A percentile compares a stretch with the other conserved stretches of the same genome.
Conservation (phyloP, 2,329 filamentous ascomycete species). For the Pseudogymnoascus sp. region DNA sequence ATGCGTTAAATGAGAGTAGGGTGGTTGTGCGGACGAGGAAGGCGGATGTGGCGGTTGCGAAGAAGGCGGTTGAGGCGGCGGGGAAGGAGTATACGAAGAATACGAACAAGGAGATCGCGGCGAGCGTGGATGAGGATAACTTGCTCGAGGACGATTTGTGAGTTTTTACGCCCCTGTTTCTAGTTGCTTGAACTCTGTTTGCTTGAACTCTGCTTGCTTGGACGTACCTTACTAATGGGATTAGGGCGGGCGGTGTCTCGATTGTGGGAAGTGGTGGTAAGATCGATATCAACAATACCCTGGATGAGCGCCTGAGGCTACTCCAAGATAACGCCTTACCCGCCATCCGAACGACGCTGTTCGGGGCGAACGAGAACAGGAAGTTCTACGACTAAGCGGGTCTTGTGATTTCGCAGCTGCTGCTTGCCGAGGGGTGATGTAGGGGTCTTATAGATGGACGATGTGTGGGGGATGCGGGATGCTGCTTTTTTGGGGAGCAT, state of each 20-base stretch:
- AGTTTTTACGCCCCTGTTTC: conserved; percentile 32
- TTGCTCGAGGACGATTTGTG: conserved; percentile 75
- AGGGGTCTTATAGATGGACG: neutral
- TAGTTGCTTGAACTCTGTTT: neutral
- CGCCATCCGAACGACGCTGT: conserved; percentile 73
- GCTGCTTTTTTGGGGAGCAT: conserved; percentile 19
- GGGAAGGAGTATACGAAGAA: conserved; percentile 76
- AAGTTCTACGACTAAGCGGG: conserved; percentile 82
- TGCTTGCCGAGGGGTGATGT: neutral
- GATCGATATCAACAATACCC: conserved; percentile 98
- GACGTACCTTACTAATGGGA: conserved; percentile 12
- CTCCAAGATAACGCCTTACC: conserved; percentile 81
- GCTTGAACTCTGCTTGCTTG: neutral
- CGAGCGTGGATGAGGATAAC: conserved; percentile 69
- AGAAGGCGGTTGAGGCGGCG: conserved; percentile 70
- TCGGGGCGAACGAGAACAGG: conserved; percentile 90
- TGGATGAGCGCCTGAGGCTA: conserved; percentile 80
- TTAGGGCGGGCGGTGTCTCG: conserved; percentile 71
- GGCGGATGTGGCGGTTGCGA: conserved; percentile 66
- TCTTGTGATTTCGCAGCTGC: neutral
- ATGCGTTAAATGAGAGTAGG: conserved; percentile 75
- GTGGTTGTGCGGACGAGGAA: conserved; percentile 67
- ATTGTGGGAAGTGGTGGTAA: conserved; percentile 79
- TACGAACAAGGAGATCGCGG: conserved; percentile 57
- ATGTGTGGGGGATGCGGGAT: neutral